Evolutionary conservation across 2,329 filamentous ascomycete genomes (phyloP).

Genomic region (Cladophialophora yegresii): DNA sequence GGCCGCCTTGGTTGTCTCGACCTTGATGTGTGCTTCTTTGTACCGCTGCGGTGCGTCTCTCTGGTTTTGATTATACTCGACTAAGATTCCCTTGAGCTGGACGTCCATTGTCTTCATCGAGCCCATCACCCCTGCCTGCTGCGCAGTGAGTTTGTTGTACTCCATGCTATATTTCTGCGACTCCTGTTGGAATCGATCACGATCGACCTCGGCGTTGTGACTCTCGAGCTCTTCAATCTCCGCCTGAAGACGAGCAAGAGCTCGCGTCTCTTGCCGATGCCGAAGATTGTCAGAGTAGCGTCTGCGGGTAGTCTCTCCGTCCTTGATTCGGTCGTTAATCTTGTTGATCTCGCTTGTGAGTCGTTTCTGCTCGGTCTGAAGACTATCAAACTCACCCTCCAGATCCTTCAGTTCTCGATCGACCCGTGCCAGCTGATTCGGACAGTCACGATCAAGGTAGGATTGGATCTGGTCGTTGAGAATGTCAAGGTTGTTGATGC

Average conservation of each 20-base stretch:
- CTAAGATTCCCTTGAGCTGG: constrained; percentile 69
- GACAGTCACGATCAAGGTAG: constrained; percentile 76
- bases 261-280: constrained; percentile 73
- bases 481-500: constrained; percentile 73
- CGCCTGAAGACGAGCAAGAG: constrained; percentile 65
- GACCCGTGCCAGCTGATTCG: constrained; percentile 68
- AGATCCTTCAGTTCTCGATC: constrained; percentile 68
- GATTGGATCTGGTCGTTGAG: constrained; percentile 75
- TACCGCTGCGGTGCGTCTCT: constrained; percentile 77
- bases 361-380: constrained; percentile 68
- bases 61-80: constrained; percentile 84
- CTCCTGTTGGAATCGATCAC: constrained; percentile 70
- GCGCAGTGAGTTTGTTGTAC: constrained; percentile 69
- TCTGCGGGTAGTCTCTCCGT: constrained; percentile 78
- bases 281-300: constrained; percentile 87
- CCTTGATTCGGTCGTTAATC: constrained; percentile 73
- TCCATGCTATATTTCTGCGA: constrained; percentile 67
- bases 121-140: constrained; percentile 73
- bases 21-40: constrained; percentile 83
- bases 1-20: constrained; percentile 87
- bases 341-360: constrained; percentile 73
- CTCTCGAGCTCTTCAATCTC: constrained; percentile 75
- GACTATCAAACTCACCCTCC: constrained; percentile 64
- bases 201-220: constrained; percentile 80
- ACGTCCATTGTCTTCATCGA: constrained; percentile 82